These are phyloP conservation scores for Candida morakotiae DNA, from an alignment of 805 yeast species.

Conservation along the genomic window DNA sequence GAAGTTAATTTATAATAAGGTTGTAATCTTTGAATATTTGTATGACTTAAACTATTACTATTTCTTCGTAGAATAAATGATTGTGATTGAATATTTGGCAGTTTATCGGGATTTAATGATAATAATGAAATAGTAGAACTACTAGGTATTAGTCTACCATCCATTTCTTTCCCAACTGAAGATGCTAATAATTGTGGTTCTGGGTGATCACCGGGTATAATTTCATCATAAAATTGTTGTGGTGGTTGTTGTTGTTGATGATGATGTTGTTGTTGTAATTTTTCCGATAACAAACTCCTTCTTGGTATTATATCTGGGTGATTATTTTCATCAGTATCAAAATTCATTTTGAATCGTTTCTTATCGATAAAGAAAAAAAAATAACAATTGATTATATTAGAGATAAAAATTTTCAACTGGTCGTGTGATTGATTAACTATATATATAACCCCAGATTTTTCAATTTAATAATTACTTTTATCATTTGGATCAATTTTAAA, in stretches of 20 bases:
- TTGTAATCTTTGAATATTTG: constrained; percentile 32
- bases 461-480: constrained; percentile 18
- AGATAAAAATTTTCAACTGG: constrained; percentile 4
- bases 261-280: neutral
- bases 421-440: constrained; percentile 3
- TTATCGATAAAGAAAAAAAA: neutral
- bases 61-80: constrained; percentile 8
- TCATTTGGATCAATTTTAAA: constrained; percentile 62
- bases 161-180: constrained; percentile 38
- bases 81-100: constrained; percentile 4
- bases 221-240: constrained; percentile 1
- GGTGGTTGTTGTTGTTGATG: constrained; percentile 5
- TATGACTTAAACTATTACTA: constrained; percentile 19
- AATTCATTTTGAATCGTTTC: neutral
- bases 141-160: constrained; percentile 39
- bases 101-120: constrained; percentile 25
- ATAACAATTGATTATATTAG: neutral
- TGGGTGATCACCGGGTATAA: constrained; percentile 31
- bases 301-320: neutral
- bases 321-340: neutral
- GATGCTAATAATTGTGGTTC: constrained; percentile 42
- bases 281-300: constrained; percentile 15
- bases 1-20: constrained; percentile 33
- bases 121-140: constrained; percentile 38
- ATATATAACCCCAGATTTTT: too few species aligned